These are phyloP conservation scores for Populus pruinosa DNA, from an alignment of 345 rosid species.

Conservation along the genomic window DNA sequence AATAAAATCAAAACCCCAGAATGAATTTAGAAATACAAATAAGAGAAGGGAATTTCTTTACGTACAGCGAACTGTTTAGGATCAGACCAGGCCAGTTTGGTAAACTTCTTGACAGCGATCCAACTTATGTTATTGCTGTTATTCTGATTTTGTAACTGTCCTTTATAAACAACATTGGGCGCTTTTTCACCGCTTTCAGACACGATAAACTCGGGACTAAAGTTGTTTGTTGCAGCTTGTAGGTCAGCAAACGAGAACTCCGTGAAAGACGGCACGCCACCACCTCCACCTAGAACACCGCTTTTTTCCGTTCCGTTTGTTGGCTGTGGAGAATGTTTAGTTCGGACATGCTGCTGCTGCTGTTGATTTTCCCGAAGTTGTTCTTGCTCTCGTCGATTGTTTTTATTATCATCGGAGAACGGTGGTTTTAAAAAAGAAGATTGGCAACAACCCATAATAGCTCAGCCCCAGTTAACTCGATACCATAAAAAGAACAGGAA, in stretches of 20 bases:
- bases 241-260: conserved; percentile 78
- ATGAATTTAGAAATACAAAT: neutral
- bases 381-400: no score
- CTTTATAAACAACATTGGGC: conserved; percentile 78
- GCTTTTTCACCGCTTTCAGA: conserved; percentile 76
- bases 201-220: conserved; percentile 62
- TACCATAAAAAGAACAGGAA: neutral
- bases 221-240: conserved; percentile 77
- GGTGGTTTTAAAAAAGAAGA: conserved; percentile 9
- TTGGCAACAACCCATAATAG: conserved; percentile 31
- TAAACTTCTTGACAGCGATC: conserved; percentile 79
- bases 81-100: conserved; percentile 85
- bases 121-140: conserved; percentile 34
- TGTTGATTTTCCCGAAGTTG: neutral
- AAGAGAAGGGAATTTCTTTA: neutral
- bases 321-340: conserved; percentile 1
- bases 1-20: conserved; percentile 19
- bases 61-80: conserved; percentile 78
- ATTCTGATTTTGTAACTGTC: conserved; percentile 45
- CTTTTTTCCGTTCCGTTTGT: conserved; percentile 7
- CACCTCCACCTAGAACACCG: conserved; percentile 14
- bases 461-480: conserved; percentile 11
- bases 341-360: neutral
- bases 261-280: conserved; percentile 37
- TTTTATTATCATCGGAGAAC: neutral